Evolutionary conservation across 2,329 filamentous ascomycete species (phyloP).

Genomic region (Apiospora sp.): DNA sequence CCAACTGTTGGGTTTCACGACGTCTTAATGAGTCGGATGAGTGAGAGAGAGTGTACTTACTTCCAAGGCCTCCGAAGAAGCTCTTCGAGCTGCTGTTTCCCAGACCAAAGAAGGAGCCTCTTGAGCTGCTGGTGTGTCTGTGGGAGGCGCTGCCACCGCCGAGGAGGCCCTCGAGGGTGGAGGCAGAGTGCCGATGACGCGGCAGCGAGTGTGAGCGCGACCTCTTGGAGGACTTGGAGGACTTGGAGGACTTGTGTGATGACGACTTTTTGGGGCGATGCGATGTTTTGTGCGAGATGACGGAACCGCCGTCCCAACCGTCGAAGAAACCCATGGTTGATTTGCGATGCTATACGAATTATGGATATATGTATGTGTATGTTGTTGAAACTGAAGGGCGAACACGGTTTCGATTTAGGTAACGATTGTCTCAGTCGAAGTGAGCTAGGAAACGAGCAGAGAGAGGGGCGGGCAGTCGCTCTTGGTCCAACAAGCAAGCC

Average conservation of each 20-base stretch:
- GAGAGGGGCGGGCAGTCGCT: background rate
- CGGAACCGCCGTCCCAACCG: conserved; percentile 42
- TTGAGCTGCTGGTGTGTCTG: conserved; percentile 28
- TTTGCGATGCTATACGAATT: background rate
- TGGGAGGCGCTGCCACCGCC: conserved; percentile 23
- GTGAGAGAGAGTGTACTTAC: conserved; percentile 31
- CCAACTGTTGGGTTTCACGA: background rate
- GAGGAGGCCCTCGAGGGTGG: conserved; percentile 21
- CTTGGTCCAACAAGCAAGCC: conserved; percentile 2
- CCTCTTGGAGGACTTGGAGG: conserved; percentile 36
- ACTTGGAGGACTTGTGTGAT: conserved; percentile 36
- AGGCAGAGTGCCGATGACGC: conserved; percentile 31
- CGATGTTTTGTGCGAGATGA: conserved; percentile 33
- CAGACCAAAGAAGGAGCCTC: conserved; percentile 40
- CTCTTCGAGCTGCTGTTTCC: conserved; percentile 43
- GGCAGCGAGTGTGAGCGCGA: conserved; percentile 35
- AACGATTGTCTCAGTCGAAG: conserved; percentile 6
- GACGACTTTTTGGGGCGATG: conserved; percentile 32
- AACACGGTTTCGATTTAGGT: background rate
- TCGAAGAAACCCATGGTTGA: conserved; percentile 42
- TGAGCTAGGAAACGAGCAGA: conserved; percentile 2
- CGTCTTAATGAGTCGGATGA: background rate
- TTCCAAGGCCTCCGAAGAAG: conserved; percentile 39
- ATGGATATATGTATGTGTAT: background rate
- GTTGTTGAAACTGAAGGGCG: background rate